Percentiles rank a stretch among this genome's conserved stretches.
Conservation (phyloP, 805 yeast species). For the Candida sphagnicola region DNA sequence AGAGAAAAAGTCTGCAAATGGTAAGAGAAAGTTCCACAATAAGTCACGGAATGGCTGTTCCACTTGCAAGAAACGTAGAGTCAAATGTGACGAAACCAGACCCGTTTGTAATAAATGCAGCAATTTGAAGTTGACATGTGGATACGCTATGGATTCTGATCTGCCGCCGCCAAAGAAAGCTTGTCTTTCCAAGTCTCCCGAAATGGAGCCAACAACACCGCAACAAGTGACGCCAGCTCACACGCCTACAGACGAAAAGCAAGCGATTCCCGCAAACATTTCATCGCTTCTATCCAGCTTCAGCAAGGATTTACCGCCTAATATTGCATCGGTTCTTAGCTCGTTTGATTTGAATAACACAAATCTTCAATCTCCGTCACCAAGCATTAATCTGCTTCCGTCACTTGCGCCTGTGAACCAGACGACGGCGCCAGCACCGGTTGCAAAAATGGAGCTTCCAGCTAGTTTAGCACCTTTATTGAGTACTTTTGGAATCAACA, state of each 20-base stretch:
- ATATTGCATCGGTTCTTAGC: not conserved
- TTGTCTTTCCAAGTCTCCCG: conserved; percentile 1
- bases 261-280: conserved; percentile 1
- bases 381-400: not conserved
- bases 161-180: conserved; percentile 6
- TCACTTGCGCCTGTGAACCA: too few species aligned
- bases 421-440: not conserved
- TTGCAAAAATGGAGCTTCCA: not conserved
- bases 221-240: conserved; percentile 16
- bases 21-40: conserved; percentile 83
- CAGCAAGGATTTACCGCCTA: not conserved
- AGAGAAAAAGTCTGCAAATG: conserved; percentile 35
- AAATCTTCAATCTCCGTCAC: not conserved
- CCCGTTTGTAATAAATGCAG: conserved; percentile 79
- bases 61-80: conserved; percentile 84
- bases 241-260: conserved; percentile 9
- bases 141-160: conserved; percentile 38
- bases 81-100: conserved; percentile 85
- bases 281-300: not conserved
- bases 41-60: conserved; percentile 88
- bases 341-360: not conserved
- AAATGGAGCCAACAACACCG: conserved; percentile 1
- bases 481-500: not conserved
- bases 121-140: conserved; percentile 75
- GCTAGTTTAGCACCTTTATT: not conserved